These are phyloP conservation scores for Guyanaporus albipodus DNA, from an alignment of 768 basidiomycete species.

Conservation along the genomic window DNA sequence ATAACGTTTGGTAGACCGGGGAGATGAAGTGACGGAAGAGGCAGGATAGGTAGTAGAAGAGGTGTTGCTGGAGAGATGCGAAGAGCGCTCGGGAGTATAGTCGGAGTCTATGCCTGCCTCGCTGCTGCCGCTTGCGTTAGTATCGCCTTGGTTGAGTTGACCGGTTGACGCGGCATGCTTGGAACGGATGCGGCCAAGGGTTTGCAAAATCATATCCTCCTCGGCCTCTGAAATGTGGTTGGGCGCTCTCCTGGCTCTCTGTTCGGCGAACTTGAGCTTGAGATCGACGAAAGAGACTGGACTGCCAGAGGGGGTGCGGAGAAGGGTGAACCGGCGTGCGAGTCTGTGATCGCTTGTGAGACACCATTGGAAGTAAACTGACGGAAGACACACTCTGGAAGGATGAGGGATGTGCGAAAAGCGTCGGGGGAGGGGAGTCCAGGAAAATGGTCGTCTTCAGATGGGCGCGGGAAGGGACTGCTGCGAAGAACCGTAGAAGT, in stretches of 20 bases:
- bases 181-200: constrained; percentile 53
- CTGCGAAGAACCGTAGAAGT: constrained; percentile 40
- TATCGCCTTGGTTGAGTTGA: constrained; percentile 17
- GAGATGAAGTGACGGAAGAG: constrained; percentile 40
- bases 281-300: constrained; percentile 64
- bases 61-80: constrained; percentile 36
- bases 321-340: constrained; percentile 75
- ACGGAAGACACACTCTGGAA: constrained; percentile 66
- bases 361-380: constrained; percentile 2
- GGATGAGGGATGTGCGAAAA: constrained; percentile 83
- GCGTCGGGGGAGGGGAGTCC: constrained; percentile 65
- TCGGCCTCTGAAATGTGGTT: constrained; percentile 77
- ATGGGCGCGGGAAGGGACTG: constrained; percentile 27
- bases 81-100: constrained; percentile 31
- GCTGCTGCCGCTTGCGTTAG: constrained; percentile 10
- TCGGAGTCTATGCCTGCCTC: constrained; percentile 28
- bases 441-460: constrained; percentile 42
- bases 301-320: constrained; percentile 64
- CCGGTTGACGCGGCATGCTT: constrained; percentile 25
- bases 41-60: constrained; percentile 35
- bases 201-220: constrained; percentile 80
- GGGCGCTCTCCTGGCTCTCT: constrained; percentile 63
- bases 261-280: constrained; percentile 65
- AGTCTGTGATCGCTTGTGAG: constrained; percentile 47
- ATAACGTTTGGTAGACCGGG: constrained; percentile 61